Evolutionary conservation across 176 grass and related monocot genomes (phyloP).

Genomic region (Carex scoparia): DNA sequence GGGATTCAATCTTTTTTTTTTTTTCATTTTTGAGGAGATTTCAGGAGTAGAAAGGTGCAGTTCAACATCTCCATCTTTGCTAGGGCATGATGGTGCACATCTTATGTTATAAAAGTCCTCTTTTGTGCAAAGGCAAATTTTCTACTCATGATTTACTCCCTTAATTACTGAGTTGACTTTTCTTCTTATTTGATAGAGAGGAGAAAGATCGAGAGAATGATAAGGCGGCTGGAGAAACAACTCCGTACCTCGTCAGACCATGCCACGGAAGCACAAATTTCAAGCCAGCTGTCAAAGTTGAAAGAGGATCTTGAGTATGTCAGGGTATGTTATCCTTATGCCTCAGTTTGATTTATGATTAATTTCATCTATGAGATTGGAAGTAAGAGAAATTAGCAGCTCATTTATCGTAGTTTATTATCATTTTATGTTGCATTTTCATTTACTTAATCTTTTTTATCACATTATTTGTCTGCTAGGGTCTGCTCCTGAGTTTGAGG

Average conservation of each 20-base stretch:
- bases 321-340: constrained; percentile 45
- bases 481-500: no score
- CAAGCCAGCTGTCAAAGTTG: constrained; percentile 51
- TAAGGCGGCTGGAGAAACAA: constrained; percentile 93
- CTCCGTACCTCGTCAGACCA: constrained; percentile 65
- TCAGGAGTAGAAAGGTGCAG: not conserved
- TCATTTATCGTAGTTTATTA: not conserved
- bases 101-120: not conserved
- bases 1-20: not conserved
- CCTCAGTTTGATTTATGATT: not conserved
- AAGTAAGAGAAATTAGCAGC: not conserved
- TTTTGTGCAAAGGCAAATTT: not conserved
- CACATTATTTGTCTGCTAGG: not conserved
- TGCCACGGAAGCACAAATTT: constrained; percentile 36
- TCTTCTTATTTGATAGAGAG: constrained; percentile 50
- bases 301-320: constrained; percentile 95
- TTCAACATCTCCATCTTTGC: not conserved
- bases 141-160: not conserved
- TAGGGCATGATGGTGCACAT: not conserved
- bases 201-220: constrained; percentile 91
- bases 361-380: not conserved
- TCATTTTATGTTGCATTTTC: not conserved
- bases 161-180: constrained; percentile 3
- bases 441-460: not conserved
- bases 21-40: not conserved